phyloP scores from a whole-genome alignment of 2,329 filamentous ascomycete genomes.

The Colletotrichum sp. region DNA sequence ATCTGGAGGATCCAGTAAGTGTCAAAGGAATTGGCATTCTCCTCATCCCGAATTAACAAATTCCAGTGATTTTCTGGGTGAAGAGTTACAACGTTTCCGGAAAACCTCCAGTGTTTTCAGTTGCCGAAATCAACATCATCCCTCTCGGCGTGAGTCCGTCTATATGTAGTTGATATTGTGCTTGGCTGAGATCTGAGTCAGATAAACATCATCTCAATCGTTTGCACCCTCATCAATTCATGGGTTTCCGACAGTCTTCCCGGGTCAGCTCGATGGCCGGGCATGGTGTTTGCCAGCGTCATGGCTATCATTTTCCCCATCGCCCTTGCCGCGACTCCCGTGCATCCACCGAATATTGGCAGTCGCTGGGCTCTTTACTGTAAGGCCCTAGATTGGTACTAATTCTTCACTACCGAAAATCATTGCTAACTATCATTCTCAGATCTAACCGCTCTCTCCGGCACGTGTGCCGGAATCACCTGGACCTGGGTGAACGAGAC shows the following conservation, averaged over 20 bases:
- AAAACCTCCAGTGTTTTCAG: constrained; percentile 24
- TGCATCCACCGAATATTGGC: constrained; percentile 25
- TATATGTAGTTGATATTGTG: no score
- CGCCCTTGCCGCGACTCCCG: constrained; percentile 28
- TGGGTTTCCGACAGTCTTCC: constrained; percentile 31
- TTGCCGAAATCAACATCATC: constrained; percentile 31
- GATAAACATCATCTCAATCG: constrained; percentile 29
- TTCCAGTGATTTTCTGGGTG: constrained; percentile 31
- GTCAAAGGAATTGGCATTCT: not conserved
- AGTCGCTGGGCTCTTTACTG: constrained; percentile 29
- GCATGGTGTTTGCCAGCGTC: constrained; percentile 27
- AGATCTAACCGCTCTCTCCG: constrained; percentile 26
- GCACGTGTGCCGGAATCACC: constrained; percentile 26
- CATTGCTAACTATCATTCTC: not conserved
- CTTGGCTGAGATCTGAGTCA: not conserved
- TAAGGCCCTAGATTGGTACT: not conserved
- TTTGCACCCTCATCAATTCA: constrained; percentile 25
- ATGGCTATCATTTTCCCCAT: constrained; percentile 29
- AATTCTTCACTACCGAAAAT: no score
- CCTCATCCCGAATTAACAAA: not conserved
- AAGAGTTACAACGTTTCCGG: constrained; percentile 30
- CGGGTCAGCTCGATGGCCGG: constrained; percentile 28
- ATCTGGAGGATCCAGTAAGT: constrained; percentile 27
- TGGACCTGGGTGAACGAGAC: constrained; percentile 32
- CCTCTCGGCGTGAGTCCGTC: constrained; percentile 26